phyloP scores from a whole-genome alignment of 495 filamentous ascomycete species.

The Aspergillus steynii region DNA sequence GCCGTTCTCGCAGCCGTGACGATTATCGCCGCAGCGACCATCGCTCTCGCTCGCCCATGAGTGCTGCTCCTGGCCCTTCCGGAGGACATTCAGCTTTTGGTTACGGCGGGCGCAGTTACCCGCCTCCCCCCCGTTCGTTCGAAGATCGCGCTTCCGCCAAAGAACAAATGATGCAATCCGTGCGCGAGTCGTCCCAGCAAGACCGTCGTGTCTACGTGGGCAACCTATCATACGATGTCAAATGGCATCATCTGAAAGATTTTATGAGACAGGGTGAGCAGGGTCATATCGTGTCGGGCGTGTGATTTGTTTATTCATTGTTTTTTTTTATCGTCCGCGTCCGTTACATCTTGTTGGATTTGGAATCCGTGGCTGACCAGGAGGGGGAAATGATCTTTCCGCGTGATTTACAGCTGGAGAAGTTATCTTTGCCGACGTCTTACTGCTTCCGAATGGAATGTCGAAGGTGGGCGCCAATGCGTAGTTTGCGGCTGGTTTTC shows the following conservation, averaged over 20 bases:
- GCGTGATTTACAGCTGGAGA: conserved; percentile 75
- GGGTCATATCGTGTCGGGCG: conserved; percentile 30
- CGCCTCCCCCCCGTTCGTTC: conserved; percentile 66
- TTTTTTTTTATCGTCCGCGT: conserved; percentile 1
- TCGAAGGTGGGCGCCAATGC: conserved; percentile 99
- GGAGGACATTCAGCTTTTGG: conserved; percentile 65
- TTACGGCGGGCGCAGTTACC: conserved; percentile 57
- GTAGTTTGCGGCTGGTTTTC: conserved; percentile 76
- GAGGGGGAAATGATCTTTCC: conserved; percentile 24
- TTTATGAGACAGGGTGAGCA: conserved; percentile 98
- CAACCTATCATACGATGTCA: conserved; percentile 98
- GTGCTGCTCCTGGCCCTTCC: conserved; percentile 65
- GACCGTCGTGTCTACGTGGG: conserved; percentile 99
- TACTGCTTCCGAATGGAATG: conserved; percentile 99
- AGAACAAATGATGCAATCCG: conserved; percentile 92
- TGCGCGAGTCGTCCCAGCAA: conserved; percentile 93
- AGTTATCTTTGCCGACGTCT: conserved; percentile 98
- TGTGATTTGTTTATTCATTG: conserved; percentile 16
- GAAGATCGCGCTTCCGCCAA: conserved; percentile 85
- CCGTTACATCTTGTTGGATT: conserved; percentile 15
- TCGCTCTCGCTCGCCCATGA: conserved; percentile 83
- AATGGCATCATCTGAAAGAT: conserved; percentile 99
- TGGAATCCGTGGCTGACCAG: conserved; percentile 34
- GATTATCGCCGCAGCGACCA: conserved; percentile 82
- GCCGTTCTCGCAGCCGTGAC: conserved; percentile 87